These are phyloP conservation scores for Thraustotheca clavata DNA, from an alignment of 352 stramenopile genomes.

Conservation along the genomic window DNA sequence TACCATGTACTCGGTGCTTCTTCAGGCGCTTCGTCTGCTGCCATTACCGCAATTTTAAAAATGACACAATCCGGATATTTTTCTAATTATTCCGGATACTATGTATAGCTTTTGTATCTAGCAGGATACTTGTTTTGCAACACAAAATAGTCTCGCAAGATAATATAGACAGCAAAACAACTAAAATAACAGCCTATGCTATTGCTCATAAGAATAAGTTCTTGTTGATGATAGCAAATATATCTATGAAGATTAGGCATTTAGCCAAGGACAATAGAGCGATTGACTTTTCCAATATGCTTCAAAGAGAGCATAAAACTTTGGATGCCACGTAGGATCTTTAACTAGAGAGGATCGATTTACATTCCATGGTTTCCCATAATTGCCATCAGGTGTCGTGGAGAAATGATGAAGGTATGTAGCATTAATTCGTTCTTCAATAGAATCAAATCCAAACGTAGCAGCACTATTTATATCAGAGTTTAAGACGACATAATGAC, in stretches of 20 bases:
- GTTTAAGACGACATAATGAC: conserved; percentile 9
- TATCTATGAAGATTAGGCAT: too few relatives aligned
- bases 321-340: background rate
- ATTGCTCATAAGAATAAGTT: too few relatives aligned
- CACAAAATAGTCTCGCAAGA: too few relatives aligned
- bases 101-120: too few relatives aligned
- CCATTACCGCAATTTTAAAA: background rate
- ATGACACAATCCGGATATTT: background rate
- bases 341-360: conserved; percentile 47
- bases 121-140: too few relatives aligned
- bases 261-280: conserved; percentile 1
- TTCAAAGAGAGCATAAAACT: conserved; percentile 15
- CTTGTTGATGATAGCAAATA: too few relatives aligned
- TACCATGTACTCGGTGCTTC: background rate
- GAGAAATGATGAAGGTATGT: conserved; percentile 16
- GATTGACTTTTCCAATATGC: conserved; percentile 8
- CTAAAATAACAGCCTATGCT: too few relatives aligned
- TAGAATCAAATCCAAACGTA: background rate
- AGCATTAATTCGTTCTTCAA: background rate
- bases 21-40: background rate
- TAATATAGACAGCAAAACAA: too few relatives aligned
- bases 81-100: background rate
- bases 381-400: background rate
- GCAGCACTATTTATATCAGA: background rate
- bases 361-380: conserved; percentile 25